Evolutionary conservation across 2,329 filamentous ascomycete genomes (phyloP), one percentile per base, ranked within the genome.

Genomic region (Orbilia javanica): DNA sequence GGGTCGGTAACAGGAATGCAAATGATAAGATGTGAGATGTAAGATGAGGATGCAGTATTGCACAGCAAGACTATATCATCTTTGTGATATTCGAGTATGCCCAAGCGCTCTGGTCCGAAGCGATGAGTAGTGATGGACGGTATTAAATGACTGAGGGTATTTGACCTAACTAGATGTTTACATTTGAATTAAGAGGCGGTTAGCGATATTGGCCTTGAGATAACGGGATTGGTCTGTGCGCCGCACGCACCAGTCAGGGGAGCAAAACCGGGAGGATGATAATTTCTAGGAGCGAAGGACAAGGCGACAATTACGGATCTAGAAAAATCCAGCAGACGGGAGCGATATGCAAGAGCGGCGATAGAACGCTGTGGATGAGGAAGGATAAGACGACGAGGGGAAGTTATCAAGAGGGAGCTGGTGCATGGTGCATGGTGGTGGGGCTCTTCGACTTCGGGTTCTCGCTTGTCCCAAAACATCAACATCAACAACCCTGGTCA

Each of bases 381-480:
- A 42, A 55, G 27, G 42, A 36, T 36, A 25, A 48, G 62, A 57
- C 55, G 57, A 65, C 60, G 68, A 46, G 50, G 63, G 31, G 22
- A 34, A 39, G 20, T 7, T 20, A 31, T 22, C 6, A 29, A 29
- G 68, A 65, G 36, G 57, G 50, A 34, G 34, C 22, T 18, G 15
- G 31, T 52, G 57, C 27, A 50, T 50, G 46, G 44, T 50, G 46
- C 46, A 50, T 22, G 13, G 66, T 70, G 67, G 67, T 72, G 68
- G 68, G 68, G 68, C 53, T 42, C 44, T 63, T 63, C 42, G 50
- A 20, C 29, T 36, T 62, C 67, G 55, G 29, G 10, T 53, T 46
- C 68, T 72, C 69, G 69, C 69, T 73, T 73, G 60, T 73, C 69
- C 69, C 69, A 73, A 73, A 73, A 73, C 69, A 73, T 71, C 67